Conservation (phyloP, 208 protist species). For the Crithidia thermophila region DNA sequence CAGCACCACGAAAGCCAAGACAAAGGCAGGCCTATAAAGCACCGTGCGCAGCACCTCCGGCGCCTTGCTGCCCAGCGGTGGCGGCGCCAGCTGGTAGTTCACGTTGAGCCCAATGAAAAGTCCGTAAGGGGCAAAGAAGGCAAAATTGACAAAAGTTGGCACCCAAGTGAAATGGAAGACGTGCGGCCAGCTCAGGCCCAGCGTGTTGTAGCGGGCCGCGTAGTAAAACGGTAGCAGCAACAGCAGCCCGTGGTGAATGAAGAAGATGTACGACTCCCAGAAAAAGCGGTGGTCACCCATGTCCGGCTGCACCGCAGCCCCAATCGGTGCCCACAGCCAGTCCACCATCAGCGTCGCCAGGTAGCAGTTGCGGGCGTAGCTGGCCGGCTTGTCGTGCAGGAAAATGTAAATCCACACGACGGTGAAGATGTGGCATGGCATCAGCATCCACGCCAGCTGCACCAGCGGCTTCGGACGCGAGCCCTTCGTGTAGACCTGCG, state of each 20-base stretch:
- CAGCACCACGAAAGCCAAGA: conserved; percentile 41
- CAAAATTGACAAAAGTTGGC: conserved; percentile 53
- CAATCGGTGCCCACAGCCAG: conserved; percentile 54
- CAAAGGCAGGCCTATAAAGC: conserved; percentile 48
- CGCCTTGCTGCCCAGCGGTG: conserved; percentile 32
- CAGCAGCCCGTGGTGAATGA: conserved; percentile 63
- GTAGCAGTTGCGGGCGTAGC: conserved; percentile 60
- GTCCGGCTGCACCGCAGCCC: conserved; percentile 48
- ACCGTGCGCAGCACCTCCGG: conserved; percentile 15
- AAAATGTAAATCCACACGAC: conserved; percentile 59
- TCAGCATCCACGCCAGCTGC: conserved; percentile 82
- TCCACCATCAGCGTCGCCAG: conserved; percentile 61
- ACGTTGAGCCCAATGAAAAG: conserved; percentile 72
- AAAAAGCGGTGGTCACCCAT: conserved; percentile 63
- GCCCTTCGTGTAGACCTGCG: conserved; percentile 56
- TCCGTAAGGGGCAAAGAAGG: conserved; percentile 45
- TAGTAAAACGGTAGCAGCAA: conserved; percentile 75
- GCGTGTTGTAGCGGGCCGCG: conserved; percentile 52
- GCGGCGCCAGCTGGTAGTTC: conserved; percentile 79
- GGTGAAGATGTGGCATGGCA: conserved; percentile 83
- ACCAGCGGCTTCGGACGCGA: conserved; percentile 57
- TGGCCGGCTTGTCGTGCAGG: conserved; percentile 19
- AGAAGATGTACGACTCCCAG: conserved; percentile 59
- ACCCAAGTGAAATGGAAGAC: conserved; percentile 70
- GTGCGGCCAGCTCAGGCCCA: conserved; percentile 41